These are phyloP conservation scores for Chimonanthus praecox DNA, from an alignment of 164 flowering plant genomes.

Conservation along the genomic window DNA sequence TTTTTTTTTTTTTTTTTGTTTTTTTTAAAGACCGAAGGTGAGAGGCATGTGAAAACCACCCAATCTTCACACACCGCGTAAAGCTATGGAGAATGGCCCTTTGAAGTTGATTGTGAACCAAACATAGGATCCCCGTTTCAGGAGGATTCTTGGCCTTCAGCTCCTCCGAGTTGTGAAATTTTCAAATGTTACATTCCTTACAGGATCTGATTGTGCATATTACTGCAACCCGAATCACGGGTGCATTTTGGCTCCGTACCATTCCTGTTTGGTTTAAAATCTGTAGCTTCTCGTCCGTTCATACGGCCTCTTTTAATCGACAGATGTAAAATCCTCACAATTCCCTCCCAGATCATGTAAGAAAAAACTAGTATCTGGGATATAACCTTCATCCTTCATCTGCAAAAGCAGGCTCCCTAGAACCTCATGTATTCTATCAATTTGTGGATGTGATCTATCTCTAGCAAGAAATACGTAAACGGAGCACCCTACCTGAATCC, in stretches of 20 bases:
- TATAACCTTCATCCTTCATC: conserved; percentile 36
- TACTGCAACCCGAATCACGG: not conserved
- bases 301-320: not conserved
- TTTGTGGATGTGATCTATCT: conserved; percentile 18
- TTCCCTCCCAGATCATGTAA: conserved; percentile 21
- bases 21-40: not conserved
- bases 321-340: conserved; percentile 3
- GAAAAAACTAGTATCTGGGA: conserved; percentile 16
- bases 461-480: conserved; percentile 28
- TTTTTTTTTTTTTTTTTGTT: too few relatives aligned
- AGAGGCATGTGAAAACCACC: too few relatives aligned
- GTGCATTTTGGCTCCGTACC: not conserved
- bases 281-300: not conserved
- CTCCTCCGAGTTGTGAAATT: too few relatives aligned
- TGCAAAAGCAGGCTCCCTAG: conserved; percentile 23
- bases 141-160: not conserved
- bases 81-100: too few relatives aligned
- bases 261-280: not conserved
- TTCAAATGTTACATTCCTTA: not conserved
- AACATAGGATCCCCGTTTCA: not conserved
- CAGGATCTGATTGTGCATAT: not conserved
- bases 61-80: too few relatives aligned
- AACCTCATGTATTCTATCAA: conserved; percentile 13
- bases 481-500: conserved; percentile 33
- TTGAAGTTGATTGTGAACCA: too few relatives aligned